Percentiles rank a stretch among this genome's conserved stretches.
These are phyloP conservation scores for Macaranga tanarius DNA, from an alignment of 441 rosid species.

Conservation along the genomic window DNA sequence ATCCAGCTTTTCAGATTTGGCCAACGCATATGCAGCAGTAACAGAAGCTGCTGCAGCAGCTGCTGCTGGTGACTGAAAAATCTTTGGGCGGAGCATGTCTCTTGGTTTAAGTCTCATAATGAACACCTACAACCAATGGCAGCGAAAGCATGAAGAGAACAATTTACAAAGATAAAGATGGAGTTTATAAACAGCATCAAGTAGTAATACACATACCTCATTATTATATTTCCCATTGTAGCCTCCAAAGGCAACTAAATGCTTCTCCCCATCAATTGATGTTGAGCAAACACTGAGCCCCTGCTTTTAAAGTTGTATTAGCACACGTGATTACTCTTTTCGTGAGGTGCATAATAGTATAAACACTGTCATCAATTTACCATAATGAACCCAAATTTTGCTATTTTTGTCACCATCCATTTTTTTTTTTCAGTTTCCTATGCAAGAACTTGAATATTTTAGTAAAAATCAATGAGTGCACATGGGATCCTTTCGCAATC, in stretches of 20 bases:
- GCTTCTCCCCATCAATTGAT: conserved; percentile 55
- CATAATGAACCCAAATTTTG: background rate
- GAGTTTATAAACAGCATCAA: background rate
- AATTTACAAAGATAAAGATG: conserved; percentile 13
- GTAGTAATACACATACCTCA: conserved; percentile 49
- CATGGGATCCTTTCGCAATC: background rate
- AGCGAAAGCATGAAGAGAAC: conserved; percentile 20
- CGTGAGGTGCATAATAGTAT: background rate
- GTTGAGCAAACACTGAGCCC: conserved; percentile 91
- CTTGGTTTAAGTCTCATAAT: conserved; percentile 73
- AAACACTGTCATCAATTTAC: background rate
- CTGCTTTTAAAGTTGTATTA: conserved; percentile 42
- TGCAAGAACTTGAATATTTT: too few relatives aligned
- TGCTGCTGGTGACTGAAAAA: conserved; percentile 91
- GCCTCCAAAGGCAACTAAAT: conserved; percentile 95
- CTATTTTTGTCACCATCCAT: background rate
- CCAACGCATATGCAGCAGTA: conserved; percentile 86
- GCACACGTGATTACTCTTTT: background rate
- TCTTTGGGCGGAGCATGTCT: conserved; percentile 66
- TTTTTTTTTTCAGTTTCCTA: too few relatives aligned
- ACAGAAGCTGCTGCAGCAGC: conserved; percentile 99
- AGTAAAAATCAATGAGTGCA: background rate
- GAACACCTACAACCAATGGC: conserved; percentile 51
- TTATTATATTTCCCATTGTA: conserved; percentile 92
- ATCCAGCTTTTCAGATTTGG: conserved; percentile 81